These are phyloP conservation scores for Taxawa tesnikishii DNA, from an alignment of 2,329 filamentous ascomycete genomes.

Conservation along the genomic window DNA sequence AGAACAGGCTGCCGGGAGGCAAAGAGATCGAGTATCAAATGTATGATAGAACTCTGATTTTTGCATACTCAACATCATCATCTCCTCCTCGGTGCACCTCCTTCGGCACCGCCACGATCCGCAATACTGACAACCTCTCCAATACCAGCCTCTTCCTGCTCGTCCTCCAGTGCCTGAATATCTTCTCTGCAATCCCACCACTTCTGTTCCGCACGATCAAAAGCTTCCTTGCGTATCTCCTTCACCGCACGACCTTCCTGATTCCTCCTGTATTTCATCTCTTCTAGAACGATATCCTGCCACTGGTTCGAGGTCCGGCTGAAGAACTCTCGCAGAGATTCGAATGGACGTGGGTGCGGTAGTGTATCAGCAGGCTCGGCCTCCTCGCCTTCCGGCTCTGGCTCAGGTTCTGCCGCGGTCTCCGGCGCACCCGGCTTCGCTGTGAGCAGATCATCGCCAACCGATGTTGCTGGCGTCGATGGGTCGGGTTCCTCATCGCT, in stretches of 20 bases:
- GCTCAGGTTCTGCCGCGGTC: constrained; percentile 28
- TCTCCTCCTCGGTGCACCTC: constrained; percentile 11
- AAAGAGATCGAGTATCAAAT: too few species aligned
- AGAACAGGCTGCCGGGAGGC: too few species aligned
- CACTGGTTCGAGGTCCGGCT: constrained; percentile 75
- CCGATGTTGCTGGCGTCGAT: constrained; percentile 41
- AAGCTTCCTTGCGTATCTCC: constrained; percentile 84
- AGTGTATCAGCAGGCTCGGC: constrained; percentile 58
- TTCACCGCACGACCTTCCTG: constrained; percentile 59
- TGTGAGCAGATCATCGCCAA: constrained; percentile 15
- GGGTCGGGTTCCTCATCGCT: constrained; percentile 10
- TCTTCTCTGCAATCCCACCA: constrained; percentile 99
- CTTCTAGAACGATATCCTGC: constrained; percentile 76
- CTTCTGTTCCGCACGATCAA: constrained; percentile 84
- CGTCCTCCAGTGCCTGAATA: constrained; percentile 80
- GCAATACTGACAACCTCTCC: constrained; percentile 84
- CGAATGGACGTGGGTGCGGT: constrained; percentile 72
- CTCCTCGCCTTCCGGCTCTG: constrained; percentile 13
- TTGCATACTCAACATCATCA: too few species aligned
- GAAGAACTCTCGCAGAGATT: constrained; percentile 86
- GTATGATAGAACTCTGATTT: too few species aligned
- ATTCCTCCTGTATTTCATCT: constrained; percentile 54
- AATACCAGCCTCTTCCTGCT: constrained; percentile 90
- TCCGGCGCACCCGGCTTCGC: constrained; percentile 10
- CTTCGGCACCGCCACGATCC: constrained; percentile 43